These are phyloP conservation scores for Huntiella bhutanensis DNA, from an alignment of 2,329 filamentous ascomycete genomes.

Conservation along the genomic window DNA sequence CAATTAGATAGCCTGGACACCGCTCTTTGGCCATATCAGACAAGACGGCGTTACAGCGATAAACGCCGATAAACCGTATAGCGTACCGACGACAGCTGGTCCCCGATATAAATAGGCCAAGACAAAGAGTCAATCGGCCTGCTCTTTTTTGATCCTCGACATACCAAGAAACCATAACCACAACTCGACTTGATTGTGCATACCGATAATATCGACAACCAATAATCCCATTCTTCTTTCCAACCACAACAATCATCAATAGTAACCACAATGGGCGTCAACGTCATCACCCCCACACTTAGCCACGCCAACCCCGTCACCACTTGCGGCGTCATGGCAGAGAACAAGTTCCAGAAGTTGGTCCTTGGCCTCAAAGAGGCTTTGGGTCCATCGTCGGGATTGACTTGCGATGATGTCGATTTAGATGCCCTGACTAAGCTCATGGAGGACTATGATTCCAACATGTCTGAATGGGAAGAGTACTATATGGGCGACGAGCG, in stretches of 20 bases:
- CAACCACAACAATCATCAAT: background rate
- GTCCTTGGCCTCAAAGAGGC: conserved; percentile 54
- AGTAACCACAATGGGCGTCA: conserved; percentile 8
- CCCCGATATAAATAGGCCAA: no score
- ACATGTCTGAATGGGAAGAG: conserved; percentile 49
- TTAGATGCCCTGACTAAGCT: conserved; percentile 48
- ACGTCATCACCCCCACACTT: conserved; percentile 9
- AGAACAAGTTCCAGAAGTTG: conserved; percentile 45
- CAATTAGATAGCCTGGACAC: no score
- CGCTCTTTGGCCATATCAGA: no score
- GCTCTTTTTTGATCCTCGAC: background rate
- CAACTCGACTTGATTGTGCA: background rate
- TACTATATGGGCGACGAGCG: conserved; percentile 57
- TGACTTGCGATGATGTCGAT: conserved; percentile 67
- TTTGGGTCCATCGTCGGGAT: conserved; percentile 62
- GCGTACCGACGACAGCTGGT: no score
- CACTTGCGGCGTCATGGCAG: conserved; percentile 1
- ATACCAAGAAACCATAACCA: conserved; percentile 1
- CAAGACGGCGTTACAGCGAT: no score
- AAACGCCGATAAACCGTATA: no score
- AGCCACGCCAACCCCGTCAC: conserved; percentile 4
- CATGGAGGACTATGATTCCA: conserved; percentile 57
- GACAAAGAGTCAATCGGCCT: background rate
- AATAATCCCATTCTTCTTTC: background rate
- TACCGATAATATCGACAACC: background rate